Evolutionary conservation across 148 eudicot species (phyloP).

Genomic region (Hydrangea macrophylla): DNA sequence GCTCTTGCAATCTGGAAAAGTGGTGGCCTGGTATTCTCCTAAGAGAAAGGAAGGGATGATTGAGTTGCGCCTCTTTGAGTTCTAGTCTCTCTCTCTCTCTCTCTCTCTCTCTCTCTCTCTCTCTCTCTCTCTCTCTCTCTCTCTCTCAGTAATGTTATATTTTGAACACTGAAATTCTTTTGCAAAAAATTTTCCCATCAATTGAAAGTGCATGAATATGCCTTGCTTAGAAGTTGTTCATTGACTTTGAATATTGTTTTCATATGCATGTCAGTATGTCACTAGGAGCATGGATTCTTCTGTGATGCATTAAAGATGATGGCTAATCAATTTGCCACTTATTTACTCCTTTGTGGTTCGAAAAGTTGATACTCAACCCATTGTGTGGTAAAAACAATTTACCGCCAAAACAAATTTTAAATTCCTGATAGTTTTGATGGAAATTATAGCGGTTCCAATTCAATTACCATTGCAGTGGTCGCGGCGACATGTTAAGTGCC

Average conservation of each 20-base stretch:
- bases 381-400: neutral
- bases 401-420: too few relatives aligned
- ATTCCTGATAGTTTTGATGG: too few relatives aligned
- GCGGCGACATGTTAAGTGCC: too few relatives aligned
- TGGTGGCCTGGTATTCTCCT: conserved; percentile 85
- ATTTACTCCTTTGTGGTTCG: too few relatives aligned
- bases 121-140: neutral
- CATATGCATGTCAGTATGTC: neutral
- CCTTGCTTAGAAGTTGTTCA: neutral
- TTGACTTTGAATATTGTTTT: neutral
- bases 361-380: too few relatives aligned
- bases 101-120: neutral
- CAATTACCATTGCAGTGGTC: too few relatives aligned
- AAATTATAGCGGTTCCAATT: too few relatives aligned
- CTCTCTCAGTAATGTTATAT: neutral
- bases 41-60: conserved; percentile 80
- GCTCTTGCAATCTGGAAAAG: conserved; percentile 62
- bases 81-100: conserved; percentile 22
- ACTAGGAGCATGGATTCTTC: too few relatives aligned
- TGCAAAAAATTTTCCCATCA: neutral
- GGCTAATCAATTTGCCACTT: too few relatives aligned
- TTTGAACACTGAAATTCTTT: neutral
- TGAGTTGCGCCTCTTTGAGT: conserved; percentile 68
- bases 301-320: too few relatives aligned
- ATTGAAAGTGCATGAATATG: neutral